These are phyloP conservation scores for Rhododendron simsii DNA, from an alignment of 148 eudicot species.

Conservation along the genomic window DNA sequence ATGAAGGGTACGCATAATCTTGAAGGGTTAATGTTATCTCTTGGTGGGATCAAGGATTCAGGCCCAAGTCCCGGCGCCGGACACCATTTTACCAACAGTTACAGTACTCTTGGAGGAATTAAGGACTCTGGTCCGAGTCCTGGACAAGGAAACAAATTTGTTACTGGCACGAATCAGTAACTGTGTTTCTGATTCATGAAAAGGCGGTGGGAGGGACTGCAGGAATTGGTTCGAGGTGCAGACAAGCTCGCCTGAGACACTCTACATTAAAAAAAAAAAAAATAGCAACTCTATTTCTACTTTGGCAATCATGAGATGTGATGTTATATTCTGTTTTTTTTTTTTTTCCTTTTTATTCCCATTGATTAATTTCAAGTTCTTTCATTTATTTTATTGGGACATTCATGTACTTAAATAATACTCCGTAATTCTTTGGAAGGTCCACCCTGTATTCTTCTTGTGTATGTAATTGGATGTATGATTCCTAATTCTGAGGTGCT, in stretches of 20 bases:
- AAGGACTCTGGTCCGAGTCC: conserved; percentile 14
- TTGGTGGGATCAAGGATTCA: conserved; percentile 11
- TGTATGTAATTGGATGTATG: not conserved
- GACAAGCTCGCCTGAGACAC: too few species aligned
- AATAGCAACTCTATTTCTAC: not conserved
- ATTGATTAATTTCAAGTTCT: not conserved
- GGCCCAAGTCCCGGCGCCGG: conserved; percentile 1
- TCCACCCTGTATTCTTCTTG: not conserved
- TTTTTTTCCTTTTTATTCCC: not conserved
- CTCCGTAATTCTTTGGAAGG: not conserved
- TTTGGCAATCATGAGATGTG: not conserved
- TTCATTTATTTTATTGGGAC: not conserved
- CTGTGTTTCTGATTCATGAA: too few species aligned
- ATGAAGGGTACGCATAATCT: not conserved
- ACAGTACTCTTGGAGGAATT: conserved; percentile 2
- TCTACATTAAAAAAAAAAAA: too few species aligned
- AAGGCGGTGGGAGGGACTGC: too few species aligned
- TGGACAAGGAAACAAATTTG: conserved; percentile 1
- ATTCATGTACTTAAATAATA: not conserved
- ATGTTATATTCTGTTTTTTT: not conserved
- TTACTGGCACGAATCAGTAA: conserved; percentile 8
- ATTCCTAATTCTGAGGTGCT: not conserved
- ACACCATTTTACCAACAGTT: not conserved
- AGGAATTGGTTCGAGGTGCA: too few species aligned
- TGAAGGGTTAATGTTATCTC: conserved; percentile 3